Base-by-base conservation (phyloP, 208 protist species). In the Borovskyia barvae region DNA sequence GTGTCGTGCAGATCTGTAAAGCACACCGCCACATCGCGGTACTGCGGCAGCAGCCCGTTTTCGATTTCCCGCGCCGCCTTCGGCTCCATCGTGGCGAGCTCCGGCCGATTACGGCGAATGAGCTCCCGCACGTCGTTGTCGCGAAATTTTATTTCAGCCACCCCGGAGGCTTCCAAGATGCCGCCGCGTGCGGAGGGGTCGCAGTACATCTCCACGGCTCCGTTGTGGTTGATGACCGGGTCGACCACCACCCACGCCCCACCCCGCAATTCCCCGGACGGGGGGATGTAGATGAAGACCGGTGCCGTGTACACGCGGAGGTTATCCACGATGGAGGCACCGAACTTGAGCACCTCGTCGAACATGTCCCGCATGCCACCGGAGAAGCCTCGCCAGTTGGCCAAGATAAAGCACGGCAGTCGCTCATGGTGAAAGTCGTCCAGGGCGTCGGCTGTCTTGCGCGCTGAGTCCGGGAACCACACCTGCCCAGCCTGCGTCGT, bases 281-380 rank as follows among this genome's bases (percentile, higher is more conserved):
- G 98, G 14, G 98, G 97, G 39, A 99, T 93, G 76, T 99, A 99
- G 40, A 99, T 92, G 55, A 99, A 97, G 1, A 99, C 85, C 5
- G 94, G 94, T 29, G 95, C 85, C 32, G 87, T 88, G 91, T 98
- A 99, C 14, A 93, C 78, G 51, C 86, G 80, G 7, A 99, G 82
- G 51, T 92, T 93, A 76, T 99, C 97, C n/a, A 99, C 98, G 77
- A 99, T 99, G 65, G 92, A 85, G 28, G 97, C 85, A 43, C 98
- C 98, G 80, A 98, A 99, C 80, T 99, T 99, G 12, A 99, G 90
- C n/a, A 99, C 87, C 80, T 99, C 95, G 68, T 99, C 93, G 75
- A 93, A 99, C 98, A 99, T 99, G 81, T 99, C 98, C 24, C 97
- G 80, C 92, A 98, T 98, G 48, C 98, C 98, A 47, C 98, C 98